Conservation (phyloP, 2,329 filamentous ascomycete genomes). For the Neurospora sp. region DNA sequence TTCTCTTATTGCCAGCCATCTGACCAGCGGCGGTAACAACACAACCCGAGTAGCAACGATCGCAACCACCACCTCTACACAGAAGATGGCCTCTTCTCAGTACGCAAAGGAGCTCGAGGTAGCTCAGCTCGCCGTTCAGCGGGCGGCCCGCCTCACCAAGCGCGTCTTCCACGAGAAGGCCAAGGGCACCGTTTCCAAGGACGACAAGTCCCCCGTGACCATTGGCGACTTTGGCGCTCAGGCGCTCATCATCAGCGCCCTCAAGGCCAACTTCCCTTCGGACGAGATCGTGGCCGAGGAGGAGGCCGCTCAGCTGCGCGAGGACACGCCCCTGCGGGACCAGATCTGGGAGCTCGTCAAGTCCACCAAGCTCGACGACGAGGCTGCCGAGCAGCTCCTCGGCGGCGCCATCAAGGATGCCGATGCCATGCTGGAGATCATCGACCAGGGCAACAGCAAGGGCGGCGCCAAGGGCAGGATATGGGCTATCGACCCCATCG, state of each 20-base stretch:
- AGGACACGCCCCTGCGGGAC: slow-evolving; percentile 57
- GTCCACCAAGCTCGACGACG: slow-evolving; percentile 49
- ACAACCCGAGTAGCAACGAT: background rate
- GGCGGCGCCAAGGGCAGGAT: slow-evolving; percentile 69
- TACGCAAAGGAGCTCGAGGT: slow-evolving; percentile 74
- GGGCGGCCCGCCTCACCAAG: slow-evolving; percentile 49
- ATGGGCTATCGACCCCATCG: slow-evolving; percentile 96
- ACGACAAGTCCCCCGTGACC: slow-evolving; percentile 92
- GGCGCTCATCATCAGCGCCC: slow-evolving; percentile 85
- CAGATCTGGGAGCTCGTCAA: slow-evolving; percentile 80
- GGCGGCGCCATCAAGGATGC: slow-evolving; percentile 52
- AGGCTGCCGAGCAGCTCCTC: slow-evolving; percentile 45
- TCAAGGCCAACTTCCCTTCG: slow-evolving; percentile 78
- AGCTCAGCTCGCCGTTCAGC: slow-evolving; percentile 80
- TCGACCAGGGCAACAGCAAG: slow-evolving; percentile 54
- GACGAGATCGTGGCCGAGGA: slow-evolving; percentile 95
- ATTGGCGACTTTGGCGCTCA: slow-evolving; percentile 98
- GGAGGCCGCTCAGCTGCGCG: slow-evolving; percentile 70
- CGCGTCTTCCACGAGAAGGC: slow-evolving; percentile 64
- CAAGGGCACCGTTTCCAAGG: slow-evolving; percentile 86
- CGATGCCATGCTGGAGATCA: slow-evolving; percentile 37
- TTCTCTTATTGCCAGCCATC: background rate
- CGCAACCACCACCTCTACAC: slow-evolving; percentile 16
- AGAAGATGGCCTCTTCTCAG: slow-evolving; percentile 37
- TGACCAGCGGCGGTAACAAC: background rate